Conservation (phyloP, 2,329 filamentous ascomycete species). For the Stagonosporopsis rhizophila region DNA sequence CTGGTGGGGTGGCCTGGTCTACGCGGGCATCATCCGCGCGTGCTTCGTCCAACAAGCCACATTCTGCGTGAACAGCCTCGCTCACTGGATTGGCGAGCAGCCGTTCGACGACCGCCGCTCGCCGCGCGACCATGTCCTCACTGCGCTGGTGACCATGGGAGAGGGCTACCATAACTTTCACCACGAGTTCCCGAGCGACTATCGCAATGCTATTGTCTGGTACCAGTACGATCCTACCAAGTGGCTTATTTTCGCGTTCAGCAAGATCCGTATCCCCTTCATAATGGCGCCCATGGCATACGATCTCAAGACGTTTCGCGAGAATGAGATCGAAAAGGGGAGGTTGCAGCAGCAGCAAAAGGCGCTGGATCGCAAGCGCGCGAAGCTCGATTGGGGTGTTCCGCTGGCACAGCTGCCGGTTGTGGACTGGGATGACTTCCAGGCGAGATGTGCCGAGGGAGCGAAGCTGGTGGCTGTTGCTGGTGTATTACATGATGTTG, state of each 20-base stretch:
- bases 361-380: slow-evolving; percentile 46
- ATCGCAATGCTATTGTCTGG: slow-evolving; percentile 50
- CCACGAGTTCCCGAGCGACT: slow-evolving; percentile 52
- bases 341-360: slow-evolving; percentile 51
- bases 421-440: slow-evolving; percentile 50
- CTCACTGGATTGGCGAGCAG: slow-evolving; percentile 60
- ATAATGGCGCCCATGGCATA: slow-evolving; percentile 39
- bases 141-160: slow-evolving; percentile 50
- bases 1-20: slow-evolving; percentile 57
- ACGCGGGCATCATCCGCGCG: slow-evolving; percentile 57
- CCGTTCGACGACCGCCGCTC: slow-evolving; percentile 50
- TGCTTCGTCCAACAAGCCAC: slow-evolving; percentile 60
- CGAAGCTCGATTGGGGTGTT: slow-evolving; percentile 48
- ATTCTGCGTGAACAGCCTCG: slow-evolving; percentile 60
- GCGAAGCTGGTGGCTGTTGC: slow-evolving; percentile 45
- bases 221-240: slow-evolving; percentile 52
- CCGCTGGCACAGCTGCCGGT: slow-evolving; percentile 48
- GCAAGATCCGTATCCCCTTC: slow-evolving; percentile 34
- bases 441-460: slow-evolving; percentile 36
- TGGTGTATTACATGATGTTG: slow-evolving; percentile 50
- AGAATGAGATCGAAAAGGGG: slow-evolving; percentile 52
- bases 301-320: slow-evolving; percentile 50
- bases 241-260: slow-evolving; percentile 48
- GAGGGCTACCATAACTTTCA: slow-evolving; percentile 54
- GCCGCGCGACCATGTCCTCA: slow-evolving; percentile 49